Percentiles rank a stretch among this genome's conserved stretches.
Evolutionary conservation across 2,329 filamentous ascomycete species (phyloP).

Genomic region (Hysterium pulicare): DNA sequence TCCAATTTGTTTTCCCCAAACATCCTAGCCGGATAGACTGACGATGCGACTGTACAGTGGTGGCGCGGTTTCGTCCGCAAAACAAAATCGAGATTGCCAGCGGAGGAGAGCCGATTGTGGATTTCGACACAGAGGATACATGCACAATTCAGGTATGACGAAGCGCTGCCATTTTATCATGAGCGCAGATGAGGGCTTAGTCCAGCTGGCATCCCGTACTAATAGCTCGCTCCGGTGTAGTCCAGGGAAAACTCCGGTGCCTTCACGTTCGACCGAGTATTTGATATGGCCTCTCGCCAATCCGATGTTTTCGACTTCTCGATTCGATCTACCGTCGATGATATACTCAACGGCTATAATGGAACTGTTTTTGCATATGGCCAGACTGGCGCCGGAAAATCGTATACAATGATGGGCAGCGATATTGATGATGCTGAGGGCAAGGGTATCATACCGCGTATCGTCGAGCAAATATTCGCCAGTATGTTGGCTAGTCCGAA

Average conservation of each 20-base stretch:
- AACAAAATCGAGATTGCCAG: conserved; percentile 90
- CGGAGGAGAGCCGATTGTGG: conserved; percentile 87
- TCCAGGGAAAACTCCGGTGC: conserved; percentile 77
- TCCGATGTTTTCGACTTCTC: conserved; percentile 97
- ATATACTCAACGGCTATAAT: conserved; percentile 98
- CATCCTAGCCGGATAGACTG: conserved; percentile 14
- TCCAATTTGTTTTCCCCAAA: not conserved
- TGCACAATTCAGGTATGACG: conserved; percentile 73
- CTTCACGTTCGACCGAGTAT: conserved; percentile 95
- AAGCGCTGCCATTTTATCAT: not conserved
- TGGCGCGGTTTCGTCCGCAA: conserved; percentile 95
- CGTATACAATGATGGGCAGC: conserved; percentile 97
- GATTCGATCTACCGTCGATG: conserved; percentile 91
- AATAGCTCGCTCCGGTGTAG: conserved; percentile 42
- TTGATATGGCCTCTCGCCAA: conserved; percentile 89
- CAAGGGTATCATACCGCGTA: conserved; percentile 93
- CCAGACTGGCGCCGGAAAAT: conserved; percentile 97
- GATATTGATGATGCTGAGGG: conserved; percentile 87
- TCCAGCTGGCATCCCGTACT: not conserved
- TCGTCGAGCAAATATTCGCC: conserved; percentile 95
- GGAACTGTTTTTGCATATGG: conserved; percentile 98
- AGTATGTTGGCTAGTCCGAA: conserved; percentile 88
- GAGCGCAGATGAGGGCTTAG: not conserved
- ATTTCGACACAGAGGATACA: conserved; percentile 84
- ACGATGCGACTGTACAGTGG: conserved; percentile 56